Base-by-base conservation (phyloP, 768 basidiomycete species). In the Phanerodontia chrysosporium region DNA sequence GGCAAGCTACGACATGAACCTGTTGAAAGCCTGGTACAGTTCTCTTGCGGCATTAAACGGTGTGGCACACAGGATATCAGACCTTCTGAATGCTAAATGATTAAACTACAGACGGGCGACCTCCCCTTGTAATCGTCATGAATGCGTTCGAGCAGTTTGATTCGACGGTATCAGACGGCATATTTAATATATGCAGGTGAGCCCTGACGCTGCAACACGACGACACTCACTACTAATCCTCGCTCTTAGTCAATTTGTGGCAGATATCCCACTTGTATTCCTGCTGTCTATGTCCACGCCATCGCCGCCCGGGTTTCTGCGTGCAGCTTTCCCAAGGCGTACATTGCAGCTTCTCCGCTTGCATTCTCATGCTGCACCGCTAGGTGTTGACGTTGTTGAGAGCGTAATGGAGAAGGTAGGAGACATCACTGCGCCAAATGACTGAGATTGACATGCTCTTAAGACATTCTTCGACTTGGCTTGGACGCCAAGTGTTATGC, bases 101-200 rank as follows among this genome's bases (percentile, higher is more conserved):
- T n/a, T n/a, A n/a, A n/a, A n/a, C n/a, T n/a, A n/a, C 30, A 60
- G 60, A 67, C 12, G 18, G 61, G 0, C 60, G 64, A 4, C 70
- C 66, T 12, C 79, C 77, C 36, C 77, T 92, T 2, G 76, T 85
- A 24, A 74, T 88, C 9, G 65, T 91, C 13, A 65, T 92, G 22
- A 87, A 90, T 57, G 85, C 89, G 57, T 90, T 92, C 62, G 90
- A 92, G 65, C 82, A 85, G 66, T 82, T 89, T 51, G 87, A 89
- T 57, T 72, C 81, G 0, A 55, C 62, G 1, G 77, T 91, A 2
- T 69, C 92, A 49, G 83, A 86, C 65, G 89, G 92, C 64, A 65
- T 90, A 18, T 82, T 90, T 44, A 79, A 86, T 55, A 84, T 91
- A 35, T 88, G 81, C 75, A 89, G 86, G 89, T 85, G 61, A 29